phyloP scores from a whole-genome alignment of 140 eudicot genomes.

The Senecio squalidus region DNA sequence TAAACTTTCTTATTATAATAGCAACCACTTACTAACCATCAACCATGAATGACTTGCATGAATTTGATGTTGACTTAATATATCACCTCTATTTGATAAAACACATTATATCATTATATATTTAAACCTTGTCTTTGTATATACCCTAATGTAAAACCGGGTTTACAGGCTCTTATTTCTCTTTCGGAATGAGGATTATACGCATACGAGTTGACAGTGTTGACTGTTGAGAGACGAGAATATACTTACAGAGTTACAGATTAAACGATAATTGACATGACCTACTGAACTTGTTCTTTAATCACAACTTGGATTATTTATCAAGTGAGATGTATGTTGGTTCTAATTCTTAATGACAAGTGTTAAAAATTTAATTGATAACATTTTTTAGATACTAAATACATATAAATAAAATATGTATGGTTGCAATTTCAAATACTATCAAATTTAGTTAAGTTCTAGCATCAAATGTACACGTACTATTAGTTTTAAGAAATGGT shows the following conservation, averaged over 20 bases:
- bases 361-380: background rate
- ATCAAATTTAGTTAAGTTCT: background rate
- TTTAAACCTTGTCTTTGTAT: background rate
- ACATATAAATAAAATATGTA: background rate
- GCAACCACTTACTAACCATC: conserved; percentile 16
- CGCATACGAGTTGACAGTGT: background rate
- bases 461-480: too few species aligned
- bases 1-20: background rate
- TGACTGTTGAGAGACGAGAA: background rate
- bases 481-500: too few species aligned
- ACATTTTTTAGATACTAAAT: background rate
- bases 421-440: conserved; percentile 7
- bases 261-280: background rate
- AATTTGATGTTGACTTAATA: conserved; percentile 13
- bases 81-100: background rate
- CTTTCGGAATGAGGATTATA: background rate
- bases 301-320: conserved; percentile 1
- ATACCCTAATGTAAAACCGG: background rate
- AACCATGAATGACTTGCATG: conserved; percentile 23
- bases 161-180: background rate
- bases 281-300: background rate
- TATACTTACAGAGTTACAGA: background rate
- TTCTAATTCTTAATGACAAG: background rate
- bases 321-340: background rate
- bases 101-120: too few species aligned